These are phyloP conservation scores for Arthrobotrys iridis DNA, from an alignment of 2,329 filamentous ascomycete species.

Conservation along the genomic window DNA sequence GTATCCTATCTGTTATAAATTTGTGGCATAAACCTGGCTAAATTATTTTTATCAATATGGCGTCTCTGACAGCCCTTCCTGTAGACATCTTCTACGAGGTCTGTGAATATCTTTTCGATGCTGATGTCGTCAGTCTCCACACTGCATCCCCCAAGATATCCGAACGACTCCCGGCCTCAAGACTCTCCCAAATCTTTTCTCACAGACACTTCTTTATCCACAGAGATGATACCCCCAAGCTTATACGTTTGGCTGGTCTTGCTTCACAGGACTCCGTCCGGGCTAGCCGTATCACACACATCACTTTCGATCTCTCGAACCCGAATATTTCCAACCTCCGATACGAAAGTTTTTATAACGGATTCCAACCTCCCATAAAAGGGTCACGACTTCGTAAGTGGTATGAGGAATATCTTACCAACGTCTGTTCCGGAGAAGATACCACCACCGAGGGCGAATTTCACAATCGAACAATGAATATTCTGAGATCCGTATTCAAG, in stretches of 20 bases:
- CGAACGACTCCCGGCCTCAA: not conserved
- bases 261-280: not conserved
- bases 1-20: too few relatives aligned
- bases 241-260: too few relatives aligned
- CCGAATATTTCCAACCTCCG: too few relatives aligned
- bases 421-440: too few relatives aligned
- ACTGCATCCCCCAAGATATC: not conserved
- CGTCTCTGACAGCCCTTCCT: not conserved
- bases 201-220: not conserved
- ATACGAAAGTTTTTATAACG: too few relatives aligned
- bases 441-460: too few relatives aligned
- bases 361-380: too few relatives aligned
- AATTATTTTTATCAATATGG: not conserved
- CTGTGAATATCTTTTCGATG: constrained; percentile 8
- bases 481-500: too few relatives aligned
- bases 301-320: not conserved
- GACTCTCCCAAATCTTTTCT: not conserved
- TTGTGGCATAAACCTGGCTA: too few relatives aligned
- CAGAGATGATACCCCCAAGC: not conserved
- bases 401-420: too few relatives aligned
- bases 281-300: not conserved
- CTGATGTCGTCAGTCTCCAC: constrained; percentile 4
- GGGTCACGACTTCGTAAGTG: too few relatives aligned
- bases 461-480: too few relatives aligned
- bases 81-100: constrained; percentile 25